Conservation (phyloP, 352 stramenopile genomes). For the Elongisporangium senticosum region DNA sequence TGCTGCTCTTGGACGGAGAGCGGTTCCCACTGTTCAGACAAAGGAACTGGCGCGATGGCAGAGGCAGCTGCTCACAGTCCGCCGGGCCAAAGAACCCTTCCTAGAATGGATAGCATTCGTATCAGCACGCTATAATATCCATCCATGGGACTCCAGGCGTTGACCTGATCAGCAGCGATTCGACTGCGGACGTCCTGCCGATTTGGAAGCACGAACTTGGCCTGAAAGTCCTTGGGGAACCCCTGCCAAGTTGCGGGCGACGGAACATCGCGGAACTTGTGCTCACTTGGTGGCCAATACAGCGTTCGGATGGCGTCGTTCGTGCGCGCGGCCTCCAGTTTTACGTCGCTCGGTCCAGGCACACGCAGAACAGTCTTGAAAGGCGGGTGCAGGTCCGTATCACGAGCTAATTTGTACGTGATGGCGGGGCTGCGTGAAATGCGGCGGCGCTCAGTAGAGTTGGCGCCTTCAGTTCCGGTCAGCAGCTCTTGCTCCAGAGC, state of each 20-base stretch:
- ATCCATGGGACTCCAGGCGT: not conserved
- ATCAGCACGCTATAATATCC: not conserved
- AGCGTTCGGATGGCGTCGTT: constrained; percentile 43
- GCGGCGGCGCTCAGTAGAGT: constrained; percentile 11
- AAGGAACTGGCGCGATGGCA: constrained; percentile 24
- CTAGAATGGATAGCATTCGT: constrained; percentile 1
- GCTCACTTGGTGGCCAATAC: constrained; percentile 37
- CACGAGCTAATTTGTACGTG: constrained; percentile 17
- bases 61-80: constrained; percentile 23
- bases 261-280: constrained; percentile 31
- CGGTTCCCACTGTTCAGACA: not conserved
- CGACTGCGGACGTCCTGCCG: constrained; percentile 57
- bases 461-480: not conserved
- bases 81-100: constrained; percentile 46
- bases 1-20: not conserved
- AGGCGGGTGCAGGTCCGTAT: constrained; percentile 14
- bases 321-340: constrained; percentile 25
- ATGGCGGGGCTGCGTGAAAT: constrained; percentile 14
- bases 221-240: constrained; percentile 38
- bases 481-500: constrained; percentile 19
- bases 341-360: constrained; percentile 6
- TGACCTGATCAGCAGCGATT: constrained; percentile 47
- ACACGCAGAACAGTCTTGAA: constrained; percentile 23
- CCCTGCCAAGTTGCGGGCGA: constrained; percentile 19
- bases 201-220: constrained; percentile 59